A percentile compares a stretch with the other conserved stretches of the same genome.
These are phyloP conservation scores for Yarrowia deformans DNA, from an alignment of 805 yeast genomes.

Conservation along the genomic window DNA sequence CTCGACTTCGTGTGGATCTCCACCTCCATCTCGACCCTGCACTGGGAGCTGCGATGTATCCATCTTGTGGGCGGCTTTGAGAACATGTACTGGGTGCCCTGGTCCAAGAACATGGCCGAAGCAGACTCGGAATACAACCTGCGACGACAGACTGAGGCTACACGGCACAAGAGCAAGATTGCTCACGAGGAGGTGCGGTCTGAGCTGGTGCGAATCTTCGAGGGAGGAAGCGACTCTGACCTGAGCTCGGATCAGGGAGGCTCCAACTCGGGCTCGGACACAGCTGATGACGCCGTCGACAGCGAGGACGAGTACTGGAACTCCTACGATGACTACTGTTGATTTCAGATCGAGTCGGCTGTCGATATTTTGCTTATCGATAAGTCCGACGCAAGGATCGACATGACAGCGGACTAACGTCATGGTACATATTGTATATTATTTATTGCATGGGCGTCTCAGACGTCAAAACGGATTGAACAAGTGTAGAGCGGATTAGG, in stretches of 20 bases:
- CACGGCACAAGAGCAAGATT: conserved; percentile 19
- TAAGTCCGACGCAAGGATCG: conserved; percentile 16
- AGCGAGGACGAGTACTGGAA: conserved; percentile 37
- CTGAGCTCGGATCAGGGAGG: conserved; percentile 11
- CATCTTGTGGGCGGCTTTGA: conserved; percentile 44
- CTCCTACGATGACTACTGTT: conserved; percentile 32
- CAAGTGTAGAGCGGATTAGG: neutral
- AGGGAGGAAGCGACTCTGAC: conserved; percentile 15
- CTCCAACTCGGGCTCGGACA: conserved; percentile 9
- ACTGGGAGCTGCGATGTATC: conserved; percentile 42
- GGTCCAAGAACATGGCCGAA: conserved; percentile 41
- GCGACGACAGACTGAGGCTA: neutral
- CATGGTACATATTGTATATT: conserved; percentile 14
- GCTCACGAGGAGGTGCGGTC: conserved; percentile 12
- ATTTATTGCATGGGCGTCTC: conserved; percentile 14
- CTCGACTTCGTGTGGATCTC: conserved; percentile 46
- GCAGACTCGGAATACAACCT: conserved; percentile 42
- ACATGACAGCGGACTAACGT: neutral
- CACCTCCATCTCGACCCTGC: conserved; percentile 40
- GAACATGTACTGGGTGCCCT: conserved; percentile 43
- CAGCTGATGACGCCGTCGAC: conserved; percentile 5
- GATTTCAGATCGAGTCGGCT: neutral
- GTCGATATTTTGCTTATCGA: neutral
- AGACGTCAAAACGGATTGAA: neutral
- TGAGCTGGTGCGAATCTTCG: conserved; percentile 16